Base-by-base conservation (phyloP, 2,329 filamentous ascomycete species). In the Mollisia scopiformis region DNA sequence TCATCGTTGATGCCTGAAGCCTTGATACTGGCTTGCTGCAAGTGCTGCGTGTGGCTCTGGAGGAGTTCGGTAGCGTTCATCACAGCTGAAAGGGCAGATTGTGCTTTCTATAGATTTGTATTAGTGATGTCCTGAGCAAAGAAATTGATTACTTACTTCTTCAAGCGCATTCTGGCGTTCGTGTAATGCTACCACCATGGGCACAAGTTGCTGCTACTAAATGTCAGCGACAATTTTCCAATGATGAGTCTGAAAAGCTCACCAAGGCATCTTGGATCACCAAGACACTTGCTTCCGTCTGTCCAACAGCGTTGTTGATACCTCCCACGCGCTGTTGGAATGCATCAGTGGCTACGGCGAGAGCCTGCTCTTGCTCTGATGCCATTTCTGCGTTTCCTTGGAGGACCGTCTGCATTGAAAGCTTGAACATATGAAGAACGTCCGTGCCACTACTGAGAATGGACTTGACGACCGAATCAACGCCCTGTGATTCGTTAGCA, bases 311-410 rank as follows among this genome's bases (percentile, higher is more conserved):
- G 13, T 62, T 57, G 53, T 68, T 64, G 14, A 74, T 61, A 6
- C 31, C 57, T 33, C 61, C 59, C 39, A 72, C 55, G 10, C 59
- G 58, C 27, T 56, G 55, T 53, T 64, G 60, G 16, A 70, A 52
- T 43, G 63, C 62, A 7, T 47, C 60, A 5, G 68, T 67, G 19
- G 67, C 61, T 6, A 63, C 55, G 8, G 59, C 61, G 23, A 73
- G 51, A 25, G 71, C 67, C n/a, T 68, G 59, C 46, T 69, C 68
- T 55, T 71, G 69, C 6, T 62, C 59, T 30, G 68, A 65, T 33
- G 68, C 69, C 59, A 74, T 69, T 53, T 72, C 66, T 14, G 69
- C 67, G 57, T 69, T 69, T 8, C 65, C 63, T 35, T 67, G 61
- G 7, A 66, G n/a, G 33, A 63, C 55, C 16, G 52, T 65, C 16